phyloP scores from a whole-genome alignment of 768 basidiomycete species.

The Lentinula raphanica region DNA sequence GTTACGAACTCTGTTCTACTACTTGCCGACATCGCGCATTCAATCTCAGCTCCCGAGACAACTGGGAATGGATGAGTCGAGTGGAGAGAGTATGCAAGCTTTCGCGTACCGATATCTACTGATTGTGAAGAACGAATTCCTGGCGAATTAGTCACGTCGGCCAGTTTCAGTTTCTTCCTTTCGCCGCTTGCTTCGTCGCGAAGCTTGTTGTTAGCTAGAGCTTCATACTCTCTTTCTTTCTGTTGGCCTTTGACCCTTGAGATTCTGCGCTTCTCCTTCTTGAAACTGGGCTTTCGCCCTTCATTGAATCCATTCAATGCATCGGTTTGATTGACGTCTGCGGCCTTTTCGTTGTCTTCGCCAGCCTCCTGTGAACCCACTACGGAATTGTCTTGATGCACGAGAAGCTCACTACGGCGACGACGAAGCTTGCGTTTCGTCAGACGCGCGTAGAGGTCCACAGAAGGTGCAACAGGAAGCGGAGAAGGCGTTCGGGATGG shows the following conservation, averaged over 20 bases:
- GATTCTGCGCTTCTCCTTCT: constrained; percentile 37
- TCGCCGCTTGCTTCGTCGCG: constrained; percentile 15
- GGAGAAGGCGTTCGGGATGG: constrained; percentile 40
- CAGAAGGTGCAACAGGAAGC: constrained; percentile 21
- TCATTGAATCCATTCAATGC: too few species aligned
- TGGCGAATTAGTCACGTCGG: constrained; percentile 62
- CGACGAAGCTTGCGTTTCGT: constrained; percentile 35
- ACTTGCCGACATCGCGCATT: constrained; percentile 10
- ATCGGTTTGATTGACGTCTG: constrained; percentile 25
- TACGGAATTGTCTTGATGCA: constrained; percentile 61
- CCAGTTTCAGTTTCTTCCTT: constrained; percentile 45
- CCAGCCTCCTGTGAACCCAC: constrained; percentile 63
- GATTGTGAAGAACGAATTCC: constrained; percentile 36
- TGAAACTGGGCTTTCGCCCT: constrained; percentile 31
- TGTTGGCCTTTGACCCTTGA: constrained; percentile 38
- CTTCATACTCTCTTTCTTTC: constrained; percentile 23
- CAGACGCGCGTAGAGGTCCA: constrained; percentile 15
- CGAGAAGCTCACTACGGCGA: constrained; percentile 55
- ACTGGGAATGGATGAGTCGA: constrained; percentile 8
- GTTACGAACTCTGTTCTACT: constrained; percentile 21
- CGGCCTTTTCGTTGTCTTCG: constrained; percentile 46
- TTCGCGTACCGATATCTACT: constrained; percentile 34
- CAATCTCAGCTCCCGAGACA: constrained; percentile 14
- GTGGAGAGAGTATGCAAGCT: background rate
- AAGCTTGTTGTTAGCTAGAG: constrained; percentile 6